Evolutionary conservation across 2,329 filamentous ascomycete species (phyloP), one percentile per base, ranked within the genome.

Genomic region (Penicillium brevicompactum): DNA sequence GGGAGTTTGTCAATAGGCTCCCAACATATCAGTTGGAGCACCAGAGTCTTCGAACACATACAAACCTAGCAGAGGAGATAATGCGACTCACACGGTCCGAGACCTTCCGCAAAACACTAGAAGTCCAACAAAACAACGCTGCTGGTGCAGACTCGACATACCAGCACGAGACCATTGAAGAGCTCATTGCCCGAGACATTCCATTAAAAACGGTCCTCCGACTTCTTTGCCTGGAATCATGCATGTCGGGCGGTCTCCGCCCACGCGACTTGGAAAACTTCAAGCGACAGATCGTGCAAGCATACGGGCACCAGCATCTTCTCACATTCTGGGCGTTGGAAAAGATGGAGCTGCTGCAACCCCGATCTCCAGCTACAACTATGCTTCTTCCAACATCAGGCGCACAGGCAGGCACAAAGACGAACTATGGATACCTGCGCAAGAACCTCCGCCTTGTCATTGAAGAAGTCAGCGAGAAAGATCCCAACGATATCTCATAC

Each of bases 401-500:
- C 18, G 77, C 81, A 1, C 80, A 80, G 10, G 78, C 80, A 16
- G 88, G 87, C 14, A 85, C 83, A 21, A 91, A 92, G 72, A 96
- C 92, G 10, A 97, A 97, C 71, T 99, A 97, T 76, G 87, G 86
- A 4, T 90, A 91, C 63, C 79, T 97, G 5, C 88, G 95, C 51
- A 96, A 94, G 72, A 87, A 88, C 57, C 84, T 99, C 13, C 86
- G 89, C 30, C 83, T 99, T 14, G 96, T 97, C 70, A 89, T 97
- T 53, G 94, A 99, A 70, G 94, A 97, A 71, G 93, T 99, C 38
- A 92, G 96, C 69, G 94, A 99, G 74, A 87, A 94, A 56, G 89
- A 95, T 45, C 94, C 94, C 2, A 90, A 94, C 67, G 94, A 99
- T 66, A 88, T 97, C 58, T 89, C 92, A n/a, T 99, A 99, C 68